A percentile compares a stretch with the other conserved stretches of the same genome.
Conservation (phyloP, 179 eudicot species). For the Amaranthus tricolor region DNA sequence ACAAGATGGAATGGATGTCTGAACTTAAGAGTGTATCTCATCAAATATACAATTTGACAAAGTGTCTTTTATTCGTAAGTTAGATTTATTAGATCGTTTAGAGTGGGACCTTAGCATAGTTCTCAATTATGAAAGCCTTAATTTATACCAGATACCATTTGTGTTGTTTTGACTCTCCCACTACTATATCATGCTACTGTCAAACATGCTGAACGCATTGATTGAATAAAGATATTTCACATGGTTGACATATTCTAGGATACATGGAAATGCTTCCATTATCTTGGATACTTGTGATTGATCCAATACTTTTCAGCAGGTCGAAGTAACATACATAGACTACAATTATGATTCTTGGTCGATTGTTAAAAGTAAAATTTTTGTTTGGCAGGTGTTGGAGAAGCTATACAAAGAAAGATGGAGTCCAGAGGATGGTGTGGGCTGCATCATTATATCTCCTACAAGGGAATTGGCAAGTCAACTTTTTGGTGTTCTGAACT, state of each 20-base stretch:
- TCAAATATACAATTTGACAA: no score
- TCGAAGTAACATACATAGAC: not conserved
- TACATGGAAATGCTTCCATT: no score
- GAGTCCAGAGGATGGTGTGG: constrained; percentile 92
- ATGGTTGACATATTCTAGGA: not conserved
- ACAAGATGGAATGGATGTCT: no score
- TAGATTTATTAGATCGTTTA: no score
- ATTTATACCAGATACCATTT: no score
- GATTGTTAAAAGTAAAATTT: not conserved
- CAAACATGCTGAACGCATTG: not conserved
- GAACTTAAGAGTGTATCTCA: no score
- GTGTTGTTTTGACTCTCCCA: no score
- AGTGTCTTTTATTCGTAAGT: no score
- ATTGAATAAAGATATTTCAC: not conserved
- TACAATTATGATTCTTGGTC: not conserved
- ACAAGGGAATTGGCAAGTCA: constrained; percentile 86
- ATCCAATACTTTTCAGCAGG: not conserved
- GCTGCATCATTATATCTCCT: constrained; percentile 85
- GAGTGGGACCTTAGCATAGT: no score
- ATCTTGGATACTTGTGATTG: no score
- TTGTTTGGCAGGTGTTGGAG: constrained; percentile 57
- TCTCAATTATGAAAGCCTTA: no score
- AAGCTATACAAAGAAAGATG: constrained; percentile 72
- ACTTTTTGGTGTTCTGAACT: constrained; percentile 67
- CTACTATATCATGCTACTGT: not conserved